Conservation (phyloP, 441 rosid species). For the Rhodomyrtus psidioides region DNA sequence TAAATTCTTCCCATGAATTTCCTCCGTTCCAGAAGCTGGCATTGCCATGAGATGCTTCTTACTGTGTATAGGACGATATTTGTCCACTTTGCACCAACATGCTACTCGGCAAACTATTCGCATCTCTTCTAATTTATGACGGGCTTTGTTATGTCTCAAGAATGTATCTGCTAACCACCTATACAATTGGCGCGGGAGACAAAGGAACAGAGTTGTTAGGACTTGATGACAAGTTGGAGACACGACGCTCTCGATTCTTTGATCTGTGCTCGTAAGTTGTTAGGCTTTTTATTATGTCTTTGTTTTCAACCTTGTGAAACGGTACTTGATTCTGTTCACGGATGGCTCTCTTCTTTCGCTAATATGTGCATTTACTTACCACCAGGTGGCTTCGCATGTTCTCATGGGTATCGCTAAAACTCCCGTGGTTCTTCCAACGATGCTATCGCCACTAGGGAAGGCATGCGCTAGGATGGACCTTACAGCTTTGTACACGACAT, state of each 20-base stretch:
- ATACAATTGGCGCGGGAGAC: background rate
- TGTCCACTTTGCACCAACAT: background rate
- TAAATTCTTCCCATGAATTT: background rate
- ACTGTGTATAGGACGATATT: background rate
- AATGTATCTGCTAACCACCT: background rate
- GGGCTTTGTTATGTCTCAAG: background rate
- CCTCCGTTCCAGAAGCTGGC: background rate
- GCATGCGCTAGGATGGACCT: slow-evolving; percentile 88
- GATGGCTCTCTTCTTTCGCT: background rate
- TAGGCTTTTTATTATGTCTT: background rate
- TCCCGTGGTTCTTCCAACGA: slow-evolving; percentile 34
- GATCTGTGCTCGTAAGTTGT: background rate
- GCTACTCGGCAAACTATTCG: background rate
- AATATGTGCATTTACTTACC: background rate
- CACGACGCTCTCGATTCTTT: background rate
- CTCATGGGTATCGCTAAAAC: slow-evolving; percentile 49
- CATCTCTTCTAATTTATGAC: background rate
- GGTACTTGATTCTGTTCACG: background rate
- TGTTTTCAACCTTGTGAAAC: background rate
- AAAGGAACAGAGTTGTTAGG: background rate
- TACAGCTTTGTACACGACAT: slow-evolving; percentile 65
- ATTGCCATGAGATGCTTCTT: background rate
- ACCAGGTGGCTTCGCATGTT: slow-evolving; percentile 49
- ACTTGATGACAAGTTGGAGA: background rate
- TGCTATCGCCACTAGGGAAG: slow-evolving; percentile 51